Evolutionary conservation across 2,329 filamentous ascomycete genomes (phyloP).

Genomic region (Cladosporium sp.): DNA sequence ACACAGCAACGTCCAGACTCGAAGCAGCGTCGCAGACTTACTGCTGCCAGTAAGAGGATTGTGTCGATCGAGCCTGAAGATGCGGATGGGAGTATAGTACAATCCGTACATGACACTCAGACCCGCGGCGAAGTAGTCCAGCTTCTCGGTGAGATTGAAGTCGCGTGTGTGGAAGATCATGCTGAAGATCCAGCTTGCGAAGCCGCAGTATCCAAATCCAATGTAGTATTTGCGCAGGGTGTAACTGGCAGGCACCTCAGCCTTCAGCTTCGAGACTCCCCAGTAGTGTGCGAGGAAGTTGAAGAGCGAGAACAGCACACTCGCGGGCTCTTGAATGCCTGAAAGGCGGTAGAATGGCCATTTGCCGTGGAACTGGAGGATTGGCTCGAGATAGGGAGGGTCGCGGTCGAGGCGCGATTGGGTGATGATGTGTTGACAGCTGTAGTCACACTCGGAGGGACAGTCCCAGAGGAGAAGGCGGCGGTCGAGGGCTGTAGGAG

Average conservation of each 20-base stretch:
- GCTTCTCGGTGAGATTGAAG: slow-evolving; percentile 80
- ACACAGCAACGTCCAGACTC: slow-evolving; percentile 77
- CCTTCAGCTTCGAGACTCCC: slow-evolving; percentile 71
- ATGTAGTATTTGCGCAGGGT: slow-evolving; percentile 79
- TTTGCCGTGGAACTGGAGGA: slow-evolving; percentile 97
- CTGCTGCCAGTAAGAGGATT: slow-evolving; percentile 35
- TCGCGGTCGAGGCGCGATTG: slow-evolving; percentile 65
- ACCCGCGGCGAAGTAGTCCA: slow-evolving; percentile 95
- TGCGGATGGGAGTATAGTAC: slow-evolving; percentile 78
- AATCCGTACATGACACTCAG: slow-evolving; percentile 87
- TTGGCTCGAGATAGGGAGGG: slow-evolving; percentile 63
- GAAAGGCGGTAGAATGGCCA: slow-evolving; percentile 93
- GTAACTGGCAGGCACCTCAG: slow-evolving; percentile 71
- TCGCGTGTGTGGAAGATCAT: slow-evolving; percentile 92
- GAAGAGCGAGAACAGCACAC: slow-evolving; percentile 87
- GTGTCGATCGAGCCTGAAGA: slow-evolving; percentile 75
- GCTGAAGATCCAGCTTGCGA: slow-evolving; percentile 83
- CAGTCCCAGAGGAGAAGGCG: slow-evolving; percentile 91
- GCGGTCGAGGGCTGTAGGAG: slow-evolving; percentile 70
- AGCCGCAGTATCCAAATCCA: slow-evolving; percentile 75
- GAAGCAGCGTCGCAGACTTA: slow-evolving; percentile 53
- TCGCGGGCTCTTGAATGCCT: slow-evolving; percentile 93
- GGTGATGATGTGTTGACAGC: slow-evolving; percentile 93
- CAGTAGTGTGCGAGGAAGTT: slow-evolving; percentile 85
- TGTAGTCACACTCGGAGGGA: slow-evolving; percentile 93